Evolutionary conservation across 1,139 yeast genomes (phyloP), one percentile per base, ranked within the genome.

Genomic region (Eremothecium sinecaudum): DNA sequence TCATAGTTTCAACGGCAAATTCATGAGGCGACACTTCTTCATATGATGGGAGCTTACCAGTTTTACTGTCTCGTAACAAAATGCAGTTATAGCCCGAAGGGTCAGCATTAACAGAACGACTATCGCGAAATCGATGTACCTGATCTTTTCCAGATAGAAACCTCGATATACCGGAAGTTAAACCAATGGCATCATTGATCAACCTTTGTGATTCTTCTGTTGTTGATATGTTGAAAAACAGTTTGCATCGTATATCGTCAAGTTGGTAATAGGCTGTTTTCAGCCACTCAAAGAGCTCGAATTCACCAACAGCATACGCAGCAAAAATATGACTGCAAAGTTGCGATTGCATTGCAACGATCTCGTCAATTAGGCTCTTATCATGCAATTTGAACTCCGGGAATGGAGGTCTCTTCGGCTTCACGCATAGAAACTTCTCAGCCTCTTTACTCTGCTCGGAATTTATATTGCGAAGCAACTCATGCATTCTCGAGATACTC

Each of bases 21-120:
- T 60, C 56, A n/a, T 81, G 69, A 4, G 90, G 78, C 24, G 64
- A 50, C 16, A 44, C 51, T 5, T 46, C 35, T 10, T 61, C 56
- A 38, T 57, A 64, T 19, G 73, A 60, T 45, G 75, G 69, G 35
- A 83, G 62, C 38, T 75, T 76, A 33, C 93, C 94, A 12, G 79
- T 62, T 15, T 57, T 45, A 5, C 71, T 62, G 46, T 77, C 75
- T 61, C 90, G 70, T 1, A 84, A 69, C 44, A 78, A 62, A 28
- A 79, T 67, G 1, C 87, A 73, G 51, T 79, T 81, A 50, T 80
- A 79, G 17, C 90, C 94, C 12, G 82, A 72, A 25, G 79, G 71
- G 54, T 83, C 94, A 18, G 50, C 41, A 15, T 47, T 44, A 11
- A 45, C 42, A 4, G 50, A 43, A 12, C 58, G 52, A 10, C 45